Percentiles rank a stretch among this genome's conserved stretches.
Evolutionary conservation across 768 basidiomycete species (phyloP).

Genomic region (Trametes sanguinea): DNA sequence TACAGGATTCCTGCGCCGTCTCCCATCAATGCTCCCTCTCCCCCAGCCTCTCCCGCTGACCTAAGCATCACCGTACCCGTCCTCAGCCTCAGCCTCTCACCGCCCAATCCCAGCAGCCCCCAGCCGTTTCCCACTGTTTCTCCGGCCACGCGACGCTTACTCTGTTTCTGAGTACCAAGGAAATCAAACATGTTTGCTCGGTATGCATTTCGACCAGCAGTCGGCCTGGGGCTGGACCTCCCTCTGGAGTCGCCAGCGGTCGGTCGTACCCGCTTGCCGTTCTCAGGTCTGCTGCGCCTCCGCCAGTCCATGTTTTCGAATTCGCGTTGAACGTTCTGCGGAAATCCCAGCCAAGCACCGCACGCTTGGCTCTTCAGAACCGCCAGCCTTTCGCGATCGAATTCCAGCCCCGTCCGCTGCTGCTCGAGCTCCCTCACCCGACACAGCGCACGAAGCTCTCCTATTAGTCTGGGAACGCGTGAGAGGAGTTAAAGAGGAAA

Average conservation of each 20-base stretch:
- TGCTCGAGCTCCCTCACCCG: neutral
- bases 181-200: neutral
- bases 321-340: neutral
- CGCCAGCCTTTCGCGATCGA: too few species aligned
- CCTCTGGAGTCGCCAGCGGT: too few species aligned
- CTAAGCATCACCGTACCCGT: slow-evolving; percentile 14
- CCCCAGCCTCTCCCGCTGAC: neutral
- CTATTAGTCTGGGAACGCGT: slow-evolving; percentile 10
- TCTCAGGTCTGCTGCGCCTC: slow-evolving; percentile 5
- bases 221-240: too few species aligned
- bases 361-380: slow-evolving; percentile 5
- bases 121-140: neutral
- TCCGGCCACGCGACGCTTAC: slow-evolving; percentile 10
- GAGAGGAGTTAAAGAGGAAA: slow-evolving; percentile 17
- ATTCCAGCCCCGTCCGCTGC: neutral
- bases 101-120: too few species aligned
- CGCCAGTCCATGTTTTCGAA: too few species aligned
- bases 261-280: neutral
- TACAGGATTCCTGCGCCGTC: too few species aligned
- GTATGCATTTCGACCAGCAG: too few species aligned
- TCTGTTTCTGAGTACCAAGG: neutral
- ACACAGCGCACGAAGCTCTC: slow-evolving; percentile 2
- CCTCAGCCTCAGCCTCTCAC: neutral
- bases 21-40: too few species aligned
- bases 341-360: neutral